Conservation (phyloP, 192 early-diverging fungal genomes). For the Coemansia sp. region DNA sequence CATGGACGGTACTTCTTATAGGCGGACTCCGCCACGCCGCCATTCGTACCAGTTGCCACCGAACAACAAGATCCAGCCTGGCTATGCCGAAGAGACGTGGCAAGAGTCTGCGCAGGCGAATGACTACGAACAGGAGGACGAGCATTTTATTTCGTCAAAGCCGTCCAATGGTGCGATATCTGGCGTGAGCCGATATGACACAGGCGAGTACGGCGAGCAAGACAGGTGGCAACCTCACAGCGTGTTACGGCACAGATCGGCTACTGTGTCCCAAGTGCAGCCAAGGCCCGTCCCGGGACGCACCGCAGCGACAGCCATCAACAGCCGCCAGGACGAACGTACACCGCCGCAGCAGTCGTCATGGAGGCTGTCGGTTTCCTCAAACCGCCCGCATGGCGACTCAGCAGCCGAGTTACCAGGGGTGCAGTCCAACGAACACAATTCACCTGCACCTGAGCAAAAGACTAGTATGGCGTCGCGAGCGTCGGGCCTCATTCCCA, state of each 20-base stretch:
- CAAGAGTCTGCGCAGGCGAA: background rate
- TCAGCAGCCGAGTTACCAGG: background rate
- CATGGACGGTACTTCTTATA: slow-evolving; percentile 19
- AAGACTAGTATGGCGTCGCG: slow-evolving; percentile 37
- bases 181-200: slow-evolving; percentile 9
- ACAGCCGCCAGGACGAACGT: background rate
- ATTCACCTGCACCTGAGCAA: background rate
- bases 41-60: slow-evolving; percentile 46
- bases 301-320: background rate
- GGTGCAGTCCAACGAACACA: slow-evolving; percentile 1
- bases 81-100: background rate
- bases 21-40: slow-evolving; percentile 36
- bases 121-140: slow-evolving; percentile 7
- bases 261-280: slow-evolving; percentile 41
- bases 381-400: background rate
- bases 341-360: background rate
- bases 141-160: slow-evolving; percentile 8
- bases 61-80: background rate
- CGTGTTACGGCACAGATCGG: slow-evolving; percentile 33
- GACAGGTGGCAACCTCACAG: slow-evolving; percentile 18
- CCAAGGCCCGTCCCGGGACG: slow-evolving; percentile 1
- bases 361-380: background rate
- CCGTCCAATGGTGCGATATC: background rate
- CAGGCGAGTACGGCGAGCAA: slow-evolving; percentile 1
- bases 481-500: slow-evolving; percentile 47